A percentile compares a stretch with the other conserved stretches of the same genome.
These are phyloP conservation scores for Pelargonium cotyledonis DNA, from an alignment of 441 rosid genomes.

Conservation along the genomic window DNA sequence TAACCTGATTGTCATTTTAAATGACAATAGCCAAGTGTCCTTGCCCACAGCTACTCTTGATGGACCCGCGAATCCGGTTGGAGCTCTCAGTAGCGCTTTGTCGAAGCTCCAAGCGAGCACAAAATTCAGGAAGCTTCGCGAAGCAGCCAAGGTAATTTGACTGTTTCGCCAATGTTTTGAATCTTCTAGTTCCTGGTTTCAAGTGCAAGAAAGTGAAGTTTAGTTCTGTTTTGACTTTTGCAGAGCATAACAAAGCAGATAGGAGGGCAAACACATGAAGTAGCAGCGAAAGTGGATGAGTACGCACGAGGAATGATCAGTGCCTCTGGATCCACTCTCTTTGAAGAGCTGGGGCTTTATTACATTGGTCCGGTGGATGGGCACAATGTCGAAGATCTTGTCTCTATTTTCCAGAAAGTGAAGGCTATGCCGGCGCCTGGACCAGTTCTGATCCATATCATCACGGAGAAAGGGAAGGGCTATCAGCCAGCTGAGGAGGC, in stretches of 20 bases:
- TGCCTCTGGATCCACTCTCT: constrained; percentile 54
- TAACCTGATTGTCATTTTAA: constrained; percentile 49
- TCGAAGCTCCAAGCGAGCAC: constrained; percentile 55
- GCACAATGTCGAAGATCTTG: constrained; percentile 57
- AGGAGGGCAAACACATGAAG: constrained; percentile 45
- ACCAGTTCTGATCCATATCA: constrained; percentile 61
- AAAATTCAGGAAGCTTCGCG: constrained; percentile 57
- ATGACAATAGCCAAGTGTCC: constrained; percentile 72
- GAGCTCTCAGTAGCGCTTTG: constrained; percentile 56
- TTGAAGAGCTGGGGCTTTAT: constrained; percentile 69
- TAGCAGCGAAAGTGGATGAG: constrained; percentile 68
- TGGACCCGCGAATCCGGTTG: constrained; percentile 69
- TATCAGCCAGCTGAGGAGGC: constrained; percentile 74
- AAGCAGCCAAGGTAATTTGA: constrained; percentile 46
- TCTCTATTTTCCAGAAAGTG: constrained; percentile 45
- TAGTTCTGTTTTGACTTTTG: constrained; percentile 13
- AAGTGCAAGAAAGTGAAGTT: background rate
- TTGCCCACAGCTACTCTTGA: constrained; percentile 73
- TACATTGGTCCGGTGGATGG: constrained; percentile 77
- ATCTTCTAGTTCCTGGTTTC: background rate
- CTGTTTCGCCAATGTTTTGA: background rate
- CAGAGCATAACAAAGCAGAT: constrained; percentile 55
- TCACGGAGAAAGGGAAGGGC: constrained; percentile 74
- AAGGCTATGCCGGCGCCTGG: constrained; percentile 69
- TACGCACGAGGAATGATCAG: constrained; percentile 66